A percentile compares a stretch with the other conserved stretches of the same genome.
Conservation (phyloP, 108 stramenopile species). For the Fragilariopsis cylindrus region DNA sequence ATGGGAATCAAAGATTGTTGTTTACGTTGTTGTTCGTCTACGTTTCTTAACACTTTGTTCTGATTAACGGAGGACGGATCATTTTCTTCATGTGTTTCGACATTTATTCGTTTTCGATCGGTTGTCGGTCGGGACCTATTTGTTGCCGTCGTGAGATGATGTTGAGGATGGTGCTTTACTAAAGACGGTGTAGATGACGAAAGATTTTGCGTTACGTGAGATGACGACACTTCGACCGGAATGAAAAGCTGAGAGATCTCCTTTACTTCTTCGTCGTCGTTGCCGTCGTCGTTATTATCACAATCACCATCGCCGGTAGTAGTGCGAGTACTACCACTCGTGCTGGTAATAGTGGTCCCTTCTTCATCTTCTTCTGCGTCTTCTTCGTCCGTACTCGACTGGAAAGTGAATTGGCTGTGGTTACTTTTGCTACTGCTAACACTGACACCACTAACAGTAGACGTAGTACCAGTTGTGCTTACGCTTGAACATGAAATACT, state of each 20-base stretch:
- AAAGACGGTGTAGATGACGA: neutral
- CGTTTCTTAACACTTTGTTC: neutral
- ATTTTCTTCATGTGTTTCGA: neutral
- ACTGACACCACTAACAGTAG: neutral
- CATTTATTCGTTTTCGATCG: neutral
- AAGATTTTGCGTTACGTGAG: neutral
- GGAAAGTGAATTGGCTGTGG: neutral
- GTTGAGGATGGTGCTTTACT: neutral
- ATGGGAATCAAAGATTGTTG: neutral
- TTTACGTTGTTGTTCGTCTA: neutral
- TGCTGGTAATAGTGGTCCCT: neutral
- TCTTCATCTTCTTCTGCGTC: neutral
- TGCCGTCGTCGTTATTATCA: neutral
- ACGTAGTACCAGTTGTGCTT: neutral
- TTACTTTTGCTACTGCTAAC: neutral
- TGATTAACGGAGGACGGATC: neutral
- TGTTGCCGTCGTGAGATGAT: neutral
- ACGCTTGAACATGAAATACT: constrained; percentile 6
- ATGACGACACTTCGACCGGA: neutral
- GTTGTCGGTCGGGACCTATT: neutral
- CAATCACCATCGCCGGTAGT: neutral
- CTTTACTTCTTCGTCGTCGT: neutral
- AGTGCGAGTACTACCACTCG: neutral
- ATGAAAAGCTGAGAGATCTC: neutral
- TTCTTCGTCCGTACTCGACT: neutral